Conservation (phyloP, 2,329 filamentous ascomycete species). For the Alternaria angustiovoidea region DNA sequence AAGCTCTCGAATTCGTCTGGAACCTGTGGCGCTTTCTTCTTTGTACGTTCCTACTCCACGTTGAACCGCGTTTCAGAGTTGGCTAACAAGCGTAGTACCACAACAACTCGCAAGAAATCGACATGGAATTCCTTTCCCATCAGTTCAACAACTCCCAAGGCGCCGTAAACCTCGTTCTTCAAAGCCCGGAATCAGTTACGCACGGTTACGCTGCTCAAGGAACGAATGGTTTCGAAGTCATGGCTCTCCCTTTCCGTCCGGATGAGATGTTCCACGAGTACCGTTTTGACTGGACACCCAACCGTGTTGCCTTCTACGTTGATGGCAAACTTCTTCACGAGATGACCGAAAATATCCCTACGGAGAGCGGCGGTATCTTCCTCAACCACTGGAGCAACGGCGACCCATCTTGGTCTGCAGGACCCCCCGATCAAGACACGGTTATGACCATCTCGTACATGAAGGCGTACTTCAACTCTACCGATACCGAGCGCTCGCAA, state of each 20-base stretch:
- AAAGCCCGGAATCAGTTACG: constrained; percentile 67
- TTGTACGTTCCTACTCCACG: constrained; percentile 60
- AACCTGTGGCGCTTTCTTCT: constrained; percentile 83
- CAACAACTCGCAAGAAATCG: constrained; percentile 82
- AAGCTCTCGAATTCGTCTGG: constrained; percentile 68
- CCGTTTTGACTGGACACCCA: constrained; percentile 75
- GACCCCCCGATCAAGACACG: constrained; percentile 71
- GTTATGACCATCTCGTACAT: constrained; percentile 72
- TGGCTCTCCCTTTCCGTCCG: constrained; percentile 72
- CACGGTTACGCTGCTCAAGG: constrained; percentile 69
- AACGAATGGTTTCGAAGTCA: constrained; percentile 66
- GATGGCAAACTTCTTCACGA: constrained; percentile 66
- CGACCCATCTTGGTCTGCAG: constrained; percentile 73
- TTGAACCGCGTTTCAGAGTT: not conserved
- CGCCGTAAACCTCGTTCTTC: constrained; percentile 77
- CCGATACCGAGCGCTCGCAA: constrained; percentile 46
- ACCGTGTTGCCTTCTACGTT: constrained; percentile 72
- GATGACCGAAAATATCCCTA: constrained; percentile 67
- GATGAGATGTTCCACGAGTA: constrained; percentile 76
- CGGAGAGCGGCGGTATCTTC: constrained; percentile 69
- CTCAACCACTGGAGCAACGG: constrained; percentile 83
- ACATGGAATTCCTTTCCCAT: constrained; percentile 78
- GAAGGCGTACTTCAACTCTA: constrained; percentile 82
- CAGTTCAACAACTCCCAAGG: constrained; percentile 67
- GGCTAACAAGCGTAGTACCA: constrained; percentile 64